These are phyloP conservation scores for Porogramme epimiltina DNA, from an alignment of 1,284 basidiomycete species.

Conservation along the genomic window DNA sequence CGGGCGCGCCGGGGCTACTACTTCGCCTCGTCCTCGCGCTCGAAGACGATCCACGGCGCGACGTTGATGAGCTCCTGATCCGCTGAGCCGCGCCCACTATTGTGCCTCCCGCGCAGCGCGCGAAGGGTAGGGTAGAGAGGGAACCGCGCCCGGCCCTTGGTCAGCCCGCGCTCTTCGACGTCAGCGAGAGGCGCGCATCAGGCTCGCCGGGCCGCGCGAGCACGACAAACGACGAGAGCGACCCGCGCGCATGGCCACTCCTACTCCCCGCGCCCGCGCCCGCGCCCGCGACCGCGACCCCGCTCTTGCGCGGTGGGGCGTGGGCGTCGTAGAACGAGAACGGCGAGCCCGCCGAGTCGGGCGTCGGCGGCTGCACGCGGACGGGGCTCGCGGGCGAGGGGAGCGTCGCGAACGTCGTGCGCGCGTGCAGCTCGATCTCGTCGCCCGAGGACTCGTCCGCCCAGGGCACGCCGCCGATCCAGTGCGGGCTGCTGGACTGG, in stretches of 20 bases:
- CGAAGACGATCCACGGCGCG: slow-evolving; percentile 4
- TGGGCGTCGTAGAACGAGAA: neutral
- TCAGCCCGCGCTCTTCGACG: neutral
- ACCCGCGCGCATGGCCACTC: neutral
- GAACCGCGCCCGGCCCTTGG: neutral
- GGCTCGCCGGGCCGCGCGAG: neutral
- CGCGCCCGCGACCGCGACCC: neutral
- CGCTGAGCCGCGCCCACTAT: too few relatives aligned
- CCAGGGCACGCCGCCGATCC: neutral
- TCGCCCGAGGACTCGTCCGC: neutral
- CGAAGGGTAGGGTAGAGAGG: neutral
- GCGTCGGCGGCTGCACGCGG: neutral
- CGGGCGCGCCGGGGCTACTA: too few relatives aligned
- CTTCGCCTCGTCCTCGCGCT: neutral
- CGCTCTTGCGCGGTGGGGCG: neutral
- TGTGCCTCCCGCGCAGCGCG: neutral
- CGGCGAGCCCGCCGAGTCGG: neutral
- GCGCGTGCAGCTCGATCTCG: slow-evolving; percentile 7
- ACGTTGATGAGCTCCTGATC: slow-evolving; percentile 4
- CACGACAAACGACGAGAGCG: neutral
- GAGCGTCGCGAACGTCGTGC: neutral
- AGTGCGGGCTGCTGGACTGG: neutral
- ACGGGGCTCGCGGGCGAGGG: neutral
- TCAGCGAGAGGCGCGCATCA: neutral
- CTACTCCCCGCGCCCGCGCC: neutral